These are phyloP conservation scores for Aureobasidium namibiae DNA, from an alignment of 2,329 filamentous ascomycete species.

Conservation along the genomic window DNA sequence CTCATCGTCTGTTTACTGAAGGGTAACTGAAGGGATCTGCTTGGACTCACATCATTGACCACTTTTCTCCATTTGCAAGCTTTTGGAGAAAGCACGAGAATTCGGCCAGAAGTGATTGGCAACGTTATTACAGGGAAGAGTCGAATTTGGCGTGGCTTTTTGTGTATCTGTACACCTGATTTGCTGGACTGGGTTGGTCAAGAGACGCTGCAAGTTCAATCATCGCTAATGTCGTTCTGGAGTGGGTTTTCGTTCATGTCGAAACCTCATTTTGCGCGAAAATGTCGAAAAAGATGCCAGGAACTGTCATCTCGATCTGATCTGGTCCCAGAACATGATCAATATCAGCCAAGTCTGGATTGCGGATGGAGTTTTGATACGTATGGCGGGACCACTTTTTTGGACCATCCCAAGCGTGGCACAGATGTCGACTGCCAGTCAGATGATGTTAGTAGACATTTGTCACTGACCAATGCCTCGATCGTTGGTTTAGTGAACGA, in stretches of 20 bases:
- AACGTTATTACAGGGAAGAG: no score
- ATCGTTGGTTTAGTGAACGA: not conserved
- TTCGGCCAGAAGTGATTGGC: no score
- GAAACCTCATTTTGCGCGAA: not conserved
- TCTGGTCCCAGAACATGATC: not conserved
- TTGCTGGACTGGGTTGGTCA: not conserved
- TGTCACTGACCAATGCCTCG: not conserved
- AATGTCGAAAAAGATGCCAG: not conserved
- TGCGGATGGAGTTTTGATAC: conserved; percentile 1
- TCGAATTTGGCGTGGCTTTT: not conserved
- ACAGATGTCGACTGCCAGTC: not conserved
- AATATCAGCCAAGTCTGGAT: not conserved
- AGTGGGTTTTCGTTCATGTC: not conserved
- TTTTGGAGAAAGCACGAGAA: not conserved
- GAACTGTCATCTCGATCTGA: not conserved
- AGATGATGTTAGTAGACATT: not conserved
- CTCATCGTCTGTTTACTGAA: not conserved
- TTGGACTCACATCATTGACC: not conserved
- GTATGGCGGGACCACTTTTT: not conserved
- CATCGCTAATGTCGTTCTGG: not conserved
- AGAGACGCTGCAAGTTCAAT: not conserved
- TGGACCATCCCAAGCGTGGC: not conserved
- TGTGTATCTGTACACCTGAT: not conserved
- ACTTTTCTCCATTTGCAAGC: not conserved
- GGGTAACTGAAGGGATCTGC: not conserved